These are phyloP conservation scores for Chaetomidium leptoderma DNA, from an alignment of 495 filamentous ascomycete species.

Conservation along the genomic window DNA sequence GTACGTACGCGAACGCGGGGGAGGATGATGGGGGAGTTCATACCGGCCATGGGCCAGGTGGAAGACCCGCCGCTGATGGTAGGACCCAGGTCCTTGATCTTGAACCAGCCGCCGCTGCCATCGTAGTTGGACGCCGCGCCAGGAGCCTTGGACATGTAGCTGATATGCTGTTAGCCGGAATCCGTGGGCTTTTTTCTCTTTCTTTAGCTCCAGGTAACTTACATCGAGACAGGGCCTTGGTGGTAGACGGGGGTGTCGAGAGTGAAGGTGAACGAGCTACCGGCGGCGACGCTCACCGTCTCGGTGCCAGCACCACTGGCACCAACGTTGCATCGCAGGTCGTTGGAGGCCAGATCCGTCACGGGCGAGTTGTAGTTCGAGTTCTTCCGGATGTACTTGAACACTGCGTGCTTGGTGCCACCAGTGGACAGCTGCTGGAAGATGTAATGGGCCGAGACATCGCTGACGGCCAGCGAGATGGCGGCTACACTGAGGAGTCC, in stretches of 20 bases:
- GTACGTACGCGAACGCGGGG: background rate
- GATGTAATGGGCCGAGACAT: constrained; percentile 47
- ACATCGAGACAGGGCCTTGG: constrained; percentile 55
- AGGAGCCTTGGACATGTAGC: constrained; percentile 52
- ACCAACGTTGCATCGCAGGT: constrained; percentile 59
- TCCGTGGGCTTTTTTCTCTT: no score
- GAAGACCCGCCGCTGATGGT: constrained; percentile 34
- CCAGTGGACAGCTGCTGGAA: constrained; percentile 49
- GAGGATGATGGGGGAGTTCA: background rate
- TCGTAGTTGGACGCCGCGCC: constrained; percentile 41
- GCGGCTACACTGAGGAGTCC: constrained; percentile 30
- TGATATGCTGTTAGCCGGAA: background rate
- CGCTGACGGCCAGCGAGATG: constrained; percentile 36
- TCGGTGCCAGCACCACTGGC: constrained; percentile 43
- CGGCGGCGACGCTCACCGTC: constrained; percentile 47
- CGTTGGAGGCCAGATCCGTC: constrained; percentile 48
- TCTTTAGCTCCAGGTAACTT: no score
- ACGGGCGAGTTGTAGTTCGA: constrained; percentile 59
- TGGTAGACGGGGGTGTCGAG: constrained; percentile 55
- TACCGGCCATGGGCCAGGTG: constrained; percentile 40
- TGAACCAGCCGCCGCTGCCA: constrained; percentile 53
- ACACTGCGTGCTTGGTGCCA: constrained; percentile 39
- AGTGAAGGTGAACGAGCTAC: constrained; percentile 48
- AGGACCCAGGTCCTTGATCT: constrained; percentile 49
- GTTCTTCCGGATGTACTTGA: constrained; percentile 52